Evolutionary conservation across 2,329 filamentous ascomycete genomes (phyloP).

Genomic region (Reticulascus tulasneorum): DNA sequence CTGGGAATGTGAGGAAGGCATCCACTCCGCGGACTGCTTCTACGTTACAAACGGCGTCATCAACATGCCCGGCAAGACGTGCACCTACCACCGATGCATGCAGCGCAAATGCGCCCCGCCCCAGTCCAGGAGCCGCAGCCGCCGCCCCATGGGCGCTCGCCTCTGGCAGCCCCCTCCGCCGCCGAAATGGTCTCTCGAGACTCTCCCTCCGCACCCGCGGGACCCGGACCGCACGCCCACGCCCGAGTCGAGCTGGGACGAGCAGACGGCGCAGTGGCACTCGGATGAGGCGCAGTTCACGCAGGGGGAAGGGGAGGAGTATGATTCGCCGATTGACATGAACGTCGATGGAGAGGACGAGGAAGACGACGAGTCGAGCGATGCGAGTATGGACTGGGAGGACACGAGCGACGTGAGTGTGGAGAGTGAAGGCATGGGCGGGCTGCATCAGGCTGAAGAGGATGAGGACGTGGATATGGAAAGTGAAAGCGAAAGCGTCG

Average conservation of each 20-base stretch:
- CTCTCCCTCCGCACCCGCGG: background rate
- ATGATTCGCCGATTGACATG: background rate
- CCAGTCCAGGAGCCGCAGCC: background rate
- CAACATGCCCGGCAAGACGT: background rate
- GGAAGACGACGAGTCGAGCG: background rate
- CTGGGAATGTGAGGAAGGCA: constrained; percentile 2
- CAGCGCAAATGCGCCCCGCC: background rate
- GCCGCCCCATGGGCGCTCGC: background rate
- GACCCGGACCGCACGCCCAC: background rate
- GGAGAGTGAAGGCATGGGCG: background rate
- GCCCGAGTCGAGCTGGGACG: no score
- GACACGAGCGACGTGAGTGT: background rate
- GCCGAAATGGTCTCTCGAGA: background rate
- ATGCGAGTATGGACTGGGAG: background rate
- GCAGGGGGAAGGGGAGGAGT: no score
- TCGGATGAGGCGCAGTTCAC: no score
- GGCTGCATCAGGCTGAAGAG: background rate
- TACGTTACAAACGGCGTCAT: constrained; percentile 1
- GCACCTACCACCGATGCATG: constrained; percentile 6
- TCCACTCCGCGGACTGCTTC: constrained; percentile 1
- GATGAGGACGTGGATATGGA: background rate
- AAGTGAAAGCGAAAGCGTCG: background rate
- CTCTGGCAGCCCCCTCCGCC: background rate
- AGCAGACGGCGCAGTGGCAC: no score
- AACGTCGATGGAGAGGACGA: background rate